phyloP scores from a whole-genome alignment of 208 protist genomes.

The Wallacemonas sp. region DNA sequence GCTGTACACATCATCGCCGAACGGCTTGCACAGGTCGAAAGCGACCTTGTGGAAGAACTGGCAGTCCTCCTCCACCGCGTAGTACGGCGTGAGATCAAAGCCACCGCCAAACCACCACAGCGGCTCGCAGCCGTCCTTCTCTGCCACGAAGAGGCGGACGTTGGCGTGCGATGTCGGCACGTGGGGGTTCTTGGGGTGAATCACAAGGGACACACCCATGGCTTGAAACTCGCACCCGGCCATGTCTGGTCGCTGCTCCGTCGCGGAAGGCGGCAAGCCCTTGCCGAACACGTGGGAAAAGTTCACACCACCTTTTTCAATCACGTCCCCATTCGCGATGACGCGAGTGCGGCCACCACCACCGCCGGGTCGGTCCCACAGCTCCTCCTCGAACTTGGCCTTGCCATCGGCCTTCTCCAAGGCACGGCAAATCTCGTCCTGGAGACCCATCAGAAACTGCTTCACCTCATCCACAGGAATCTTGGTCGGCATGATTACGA shows the following conservation, averaged over 20 bases:
- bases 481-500: constrained; percentile 14
- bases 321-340: constrained; percentile 36
- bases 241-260: constrained; percentile 40
- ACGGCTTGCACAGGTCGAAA: constrained; percentile 47
- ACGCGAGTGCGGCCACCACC: constrained; percentile 68
- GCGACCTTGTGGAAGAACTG: constrained; percentile 60
- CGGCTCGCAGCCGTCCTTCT: constrained; percentile 31
- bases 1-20: constrained; percentile 50
- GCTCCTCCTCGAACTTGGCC: constrained; percentile 54
- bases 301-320: constrained; percentile 86
- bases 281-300: constrained; percentile 65
- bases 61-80: constrained; percentile 66
- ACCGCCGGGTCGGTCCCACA: constrained; percentile 55
- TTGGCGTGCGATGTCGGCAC: constrained; percentile 89
- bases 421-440: constrained; percentile 57
- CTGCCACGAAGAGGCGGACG: constrained; percentile 81
- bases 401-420: constrained; percentile 44
- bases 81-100: constrained; percentile 89
- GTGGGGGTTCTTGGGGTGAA: constrained; percentile 81
- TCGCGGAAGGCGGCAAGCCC: constrained; percentile 39
- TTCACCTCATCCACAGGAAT: constrained; percentile 32
- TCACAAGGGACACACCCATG: constrained; percentile 78
- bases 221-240: constrained; percentile 57
- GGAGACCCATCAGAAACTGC: constrained; percentile 31
- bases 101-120: constrained; percentile 93